Percentiles rank a stretch among this genome's conserved stretches.
phyloP scores from a whole-genome alignment of 352 stramenopile species.

The Blastocystis sp. region DNA sequence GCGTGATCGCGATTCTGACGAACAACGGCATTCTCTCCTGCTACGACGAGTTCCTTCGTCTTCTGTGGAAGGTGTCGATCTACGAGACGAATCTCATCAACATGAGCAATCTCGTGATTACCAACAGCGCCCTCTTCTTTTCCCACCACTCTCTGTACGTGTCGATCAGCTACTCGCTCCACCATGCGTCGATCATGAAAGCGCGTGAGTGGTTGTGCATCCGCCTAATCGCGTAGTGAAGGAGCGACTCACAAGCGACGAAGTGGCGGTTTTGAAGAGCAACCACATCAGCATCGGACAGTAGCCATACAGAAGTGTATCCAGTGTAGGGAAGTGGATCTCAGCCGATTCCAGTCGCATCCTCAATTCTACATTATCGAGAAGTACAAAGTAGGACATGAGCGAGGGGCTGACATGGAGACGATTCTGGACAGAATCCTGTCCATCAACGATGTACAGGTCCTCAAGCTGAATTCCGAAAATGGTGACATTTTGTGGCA shows the following conservation, averaged over 20 bases:
- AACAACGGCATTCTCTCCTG: conserved; percentile 43
- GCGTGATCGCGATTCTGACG: conserved; percentile 3
- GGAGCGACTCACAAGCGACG: conserved; percentile 13
- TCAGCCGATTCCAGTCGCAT: background rate
- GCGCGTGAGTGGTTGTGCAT: background rate
- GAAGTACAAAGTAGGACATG: conserved; percentile 18
- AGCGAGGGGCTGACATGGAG: background rate
- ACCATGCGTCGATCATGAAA: background rate
- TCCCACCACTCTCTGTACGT: conserved; percentile 10
- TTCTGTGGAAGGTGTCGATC: conserved; percentile 41
- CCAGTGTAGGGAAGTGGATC: conserved; percentile 3
- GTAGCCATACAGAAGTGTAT: background rate
- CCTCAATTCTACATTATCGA: conserved; percentile 14
- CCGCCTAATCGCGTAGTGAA: background rate
- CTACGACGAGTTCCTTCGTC: background rate
- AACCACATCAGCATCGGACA: background rate
- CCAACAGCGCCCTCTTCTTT: conserved; percentile 18
- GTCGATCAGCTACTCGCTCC: conserved; percentile 26
- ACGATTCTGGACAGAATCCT: conserved; percentile 4
- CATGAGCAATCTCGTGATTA: conserved; percentile 36
- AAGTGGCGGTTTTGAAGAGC: background rate
- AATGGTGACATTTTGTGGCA: conserved; percentile 7
- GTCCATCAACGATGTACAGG: conserved; percentile 19
- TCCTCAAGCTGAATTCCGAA: conserved; percentile 23
- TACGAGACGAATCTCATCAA: conserved; percentile 54